phyloP scores from a whole-genome alignment of 2,329 filamentous ascomycete species.

The Stemphylium vesicarium region DNA sequence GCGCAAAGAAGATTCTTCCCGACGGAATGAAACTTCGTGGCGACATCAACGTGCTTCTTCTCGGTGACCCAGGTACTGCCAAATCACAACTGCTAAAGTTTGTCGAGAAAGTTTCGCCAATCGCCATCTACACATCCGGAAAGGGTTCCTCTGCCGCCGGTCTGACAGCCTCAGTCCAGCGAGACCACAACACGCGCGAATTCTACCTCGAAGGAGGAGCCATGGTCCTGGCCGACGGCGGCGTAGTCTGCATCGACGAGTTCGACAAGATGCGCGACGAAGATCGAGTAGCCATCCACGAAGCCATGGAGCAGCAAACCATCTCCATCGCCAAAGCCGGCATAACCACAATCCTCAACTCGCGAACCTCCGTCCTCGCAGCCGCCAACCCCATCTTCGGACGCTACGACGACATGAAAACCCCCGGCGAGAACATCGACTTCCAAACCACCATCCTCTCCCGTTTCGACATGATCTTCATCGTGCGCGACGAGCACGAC shows the following conservation, averaged over 20 bases:
- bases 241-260: conserved; percentile 98
- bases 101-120: conserved; percentile 93
- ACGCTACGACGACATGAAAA: conserved; percentile 97
- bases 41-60: conserved; percentile 95
- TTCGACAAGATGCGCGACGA: conserved; percentile 99
- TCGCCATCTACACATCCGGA: conserved; percentile 97
- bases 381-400: conserved; percentile 98
- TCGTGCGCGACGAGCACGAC: conserved; percentile 94
- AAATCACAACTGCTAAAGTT: conserved; percentile 98
- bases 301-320: conserved; percentile 99
- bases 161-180: conserved; percentile 95
- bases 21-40: conserved; percentile 98
- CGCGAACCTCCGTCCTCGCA: conserved; percentile 90
- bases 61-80: conserved; percentile 96
- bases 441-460: conserved; percentile 98
- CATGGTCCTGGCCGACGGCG: conserved; percentile 96
- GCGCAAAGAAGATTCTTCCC: conserved; percentile 95
- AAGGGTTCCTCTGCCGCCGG: conserved; percentile 97
- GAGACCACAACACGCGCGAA: conserved; percentile 88
- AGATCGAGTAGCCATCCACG: conserved; percentile 96
- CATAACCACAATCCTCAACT: conserved; percentile 97
- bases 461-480: conserved; percentile 99
- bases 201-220: conserved; percentile 98
- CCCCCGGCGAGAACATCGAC: conserved; percentile 97
- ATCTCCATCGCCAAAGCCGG: conserved; percentile 99